phyloP scores from a whole-genome alignment of 2,329 filamentous ascomycete species.

The Alternaria dauci region DNA sequence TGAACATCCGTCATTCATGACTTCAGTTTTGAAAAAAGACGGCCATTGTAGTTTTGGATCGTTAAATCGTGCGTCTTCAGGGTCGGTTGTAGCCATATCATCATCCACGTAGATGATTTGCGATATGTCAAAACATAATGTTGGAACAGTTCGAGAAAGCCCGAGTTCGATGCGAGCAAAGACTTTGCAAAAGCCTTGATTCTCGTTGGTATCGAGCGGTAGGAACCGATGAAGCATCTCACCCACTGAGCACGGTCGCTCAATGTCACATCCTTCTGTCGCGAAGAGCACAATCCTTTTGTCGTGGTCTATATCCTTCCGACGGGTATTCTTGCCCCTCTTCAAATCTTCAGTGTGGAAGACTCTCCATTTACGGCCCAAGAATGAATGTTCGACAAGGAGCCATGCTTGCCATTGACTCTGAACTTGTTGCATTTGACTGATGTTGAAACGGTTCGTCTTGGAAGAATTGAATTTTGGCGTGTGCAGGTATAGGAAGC shows the following conservation, averaged over 20 bases:
- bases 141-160: constrained; percentile 52
- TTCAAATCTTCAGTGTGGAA: constrained; percentile 52
- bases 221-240: constrained; percentile 54
- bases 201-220: constrained; percentile 44
- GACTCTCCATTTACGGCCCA: constrained; percentile 54
- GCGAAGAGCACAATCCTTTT: constrained; percentile 50
- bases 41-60: constrained; percentile 45
- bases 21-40: constrained; percentile 11
- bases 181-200: constrained; percentile 53
- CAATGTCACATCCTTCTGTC: constrained; percentile 42
- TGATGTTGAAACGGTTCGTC: constrained; percentile 16
- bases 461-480: constrained; percentile 38
- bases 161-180: constrained; percentile 55
- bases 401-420: constrained; percentile 49
- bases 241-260: constrained; percentile 21
- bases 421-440: constrained; percentile 26
- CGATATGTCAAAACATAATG: constrained; percentile 46
- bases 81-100: constrained; percentile 39
- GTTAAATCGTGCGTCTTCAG: constrained; percentile 48
- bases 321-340: constrained; percentile 36
- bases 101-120: constrained; percentile 49
- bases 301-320: constrained; percentile 18
- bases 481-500: constrained; percentile 54
- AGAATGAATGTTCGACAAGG: constrained; percentile 45
- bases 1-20: constrained; percentile 67